These are phyloP conservation scores for Diaporthe sp. DNA, from an alignment of 2,329 filamentous ascomycete species.

Conservation along the genomic window DNA sequence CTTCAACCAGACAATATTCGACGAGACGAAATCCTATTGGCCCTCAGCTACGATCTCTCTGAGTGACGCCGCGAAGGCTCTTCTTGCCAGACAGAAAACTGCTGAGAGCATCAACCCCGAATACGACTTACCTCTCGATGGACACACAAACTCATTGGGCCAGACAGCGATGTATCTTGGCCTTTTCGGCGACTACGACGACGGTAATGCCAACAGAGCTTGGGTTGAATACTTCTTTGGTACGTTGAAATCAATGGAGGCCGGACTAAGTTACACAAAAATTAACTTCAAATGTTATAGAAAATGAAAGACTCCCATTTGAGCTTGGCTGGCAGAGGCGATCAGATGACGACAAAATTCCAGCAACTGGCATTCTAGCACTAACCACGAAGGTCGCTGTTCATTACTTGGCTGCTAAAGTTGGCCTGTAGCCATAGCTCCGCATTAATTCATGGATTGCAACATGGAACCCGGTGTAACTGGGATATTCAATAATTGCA, in stretches of 20 bases:
- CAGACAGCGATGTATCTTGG: constrained; percentile 25
- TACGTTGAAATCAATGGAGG: neutral
- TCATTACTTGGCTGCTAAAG: constrained; percentile 11
- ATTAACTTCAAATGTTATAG: neutral
- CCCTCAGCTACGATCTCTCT: neutral
- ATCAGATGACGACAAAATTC: constrained; percentile 10
- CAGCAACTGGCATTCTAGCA: constrained; percentile 7
- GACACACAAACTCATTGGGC: neutral
- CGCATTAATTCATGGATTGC: no score
- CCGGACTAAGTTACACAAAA: neutral
- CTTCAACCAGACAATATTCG: constrained; percentile 5
- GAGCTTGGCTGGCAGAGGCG: constrained; percentile 17
- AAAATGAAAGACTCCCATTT: constrained; percentile 19
- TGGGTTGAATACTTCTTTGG: constrained; percentile 18
- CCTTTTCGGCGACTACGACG: constrained; percentile 5
- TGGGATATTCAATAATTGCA: no score
- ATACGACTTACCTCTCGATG: constrained; percentile 10
- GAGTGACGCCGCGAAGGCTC: constrained; percentile 7
- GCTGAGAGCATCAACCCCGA: constrained; percentile 10
- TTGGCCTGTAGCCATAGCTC: neutral
- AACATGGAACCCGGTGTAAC: no score
- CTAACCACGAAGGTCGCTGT: constrained; percentile 19
- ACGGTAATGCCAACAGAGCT: neutral
- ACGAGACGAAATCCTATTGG: constrained; percentile 9
- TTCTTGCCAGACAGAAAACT: constrained; percentile 7